These are phyloP conservation scores for Litchi chinensis DNA, from an alignment of 345 rosid species.

Conservation along the genomic window DNA sequence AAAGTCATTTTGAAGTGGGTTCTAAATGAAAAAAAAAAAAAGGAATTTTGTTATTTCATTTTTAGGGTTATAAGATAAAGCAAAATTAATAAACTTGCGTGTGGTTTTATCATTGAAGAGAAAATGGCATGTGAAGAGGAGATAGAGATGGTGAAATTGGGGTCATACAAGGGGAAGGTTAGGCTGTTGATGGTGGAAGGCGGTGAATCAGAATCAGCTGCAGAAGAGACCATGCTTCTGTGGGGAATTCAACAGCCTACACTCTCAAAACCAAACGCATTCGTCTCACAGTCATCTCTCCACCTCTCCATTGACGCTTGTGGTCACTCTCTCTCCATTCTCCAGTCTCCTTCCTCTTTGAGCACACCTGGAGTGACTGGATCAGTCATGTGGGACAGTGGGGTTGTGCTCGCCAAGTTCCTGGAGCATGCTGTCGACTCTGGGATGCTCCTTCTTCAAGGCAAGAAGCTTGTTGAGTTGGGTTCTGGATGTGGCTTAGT, in stretches of 20 bases:
- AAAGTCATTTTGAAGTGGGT: too few relatives aligned
- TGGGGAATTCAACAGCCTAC: slow-evolving; percentile 96
- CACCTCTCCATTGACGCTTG: slow-evolving; percentile 82
- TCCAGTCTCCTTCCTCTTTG: slow-evolving; percentile 93
- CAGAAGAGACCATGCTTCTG: slow-evolving; percentile 82
- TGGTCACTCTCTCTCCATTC: slow-evolving; percentile 75
- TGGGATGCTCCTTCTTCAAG: slow-evolving; percentile 58
- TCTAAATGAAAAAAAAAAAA: too few relatives aligned
- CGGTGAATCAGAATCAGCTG: slow-evolving; percentile 53
- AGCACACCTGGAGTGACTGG: slow-evolving; percentile 86
- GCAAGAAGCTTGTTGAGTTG: slow-evolving; percentile 79
- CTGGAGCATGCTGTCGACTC: slow-evolving; percentile 90
- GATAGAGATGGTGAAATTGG: slow-evolving; percentile 37
- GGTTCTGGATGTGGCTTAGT: slow-evolving; percentile 97
- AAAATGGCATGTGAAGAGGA: slow-evolving; percentile 22
- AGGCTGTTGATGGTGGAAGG: slow-evolving; percentile 31
- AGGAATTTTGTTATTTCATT: too few relatives aligned
- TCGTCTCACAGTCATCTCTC: slow-evolving; percentile 81
- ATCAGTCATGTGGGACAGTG: slow-evolving; percentile 95
- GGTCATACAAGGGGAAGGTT: slow-evolving; percentile 66
- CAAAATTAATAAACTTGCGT: too few relatives aligned
- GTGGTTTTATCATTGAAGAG: not conserved
- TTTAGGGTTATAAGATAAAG: too few relatives aligned
- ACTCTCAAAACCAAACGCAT: slow-evolving; percentile 64
- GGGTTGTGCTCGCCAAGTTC: slow-evolving; percentile 84